Evolutionary conservation across 2,329 filamentous ascomycete species (phyloP).

Genomic region (Fusarium nematophilum): DNA sequence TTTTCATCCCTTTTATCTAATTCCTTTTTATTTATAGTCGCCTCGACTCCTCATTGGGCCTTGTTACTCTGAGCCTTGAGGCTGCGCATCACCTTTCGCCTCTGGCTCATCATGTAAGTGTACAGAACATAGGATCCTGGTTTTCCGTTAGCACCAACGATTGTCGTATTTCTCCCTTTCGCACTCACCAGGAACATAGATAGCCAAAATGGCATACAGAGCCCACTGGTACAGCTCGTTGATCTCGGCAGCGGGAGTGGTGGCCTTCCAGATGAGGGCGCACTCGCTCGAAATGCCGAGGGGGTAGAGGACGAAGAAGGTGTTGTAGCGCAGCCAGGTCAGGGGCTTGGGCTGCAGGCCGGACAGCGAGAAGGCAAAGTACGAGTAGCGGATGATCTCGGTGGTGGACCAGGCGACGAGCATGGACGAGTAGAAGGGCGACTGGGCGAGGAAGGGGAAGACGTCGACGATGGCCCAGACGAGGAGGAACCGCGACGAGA

Average conservation of each 20-base stretch:
- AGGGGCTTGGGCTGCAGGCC: slow-evolving; percentile 72
- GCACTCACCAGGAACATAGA: slow-evolving; percentile 82
- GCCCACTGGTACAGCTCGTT: slow-evolving; percentile 65
- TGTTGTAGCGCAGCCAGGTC: slow-evolving; percentile 89
- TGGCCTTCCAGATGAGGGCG: slow-evolving; percentile 78
- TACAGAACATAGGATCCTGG: slow-evolving; percentile 83
- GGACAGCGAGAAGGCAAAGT: slow-evolving; percentile 81
- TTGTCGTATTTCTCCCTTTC: background rate
- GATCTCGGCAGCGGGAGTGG: slow-evolving; percentile 65
- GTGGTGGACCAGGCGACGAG: slow-evolving; percentile 89
- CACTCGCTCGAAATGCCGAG: slow-evolving; percentile 91
- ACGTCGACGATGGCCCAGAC: slow-evolving; percentile 85
- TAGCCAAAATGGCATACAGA: slow-evolving; percentile 72
- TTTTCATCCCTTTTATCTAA: background rate
- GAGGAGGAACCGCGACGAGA: slow-evolving; percentile 85
- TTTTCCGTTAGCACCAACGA: slow-evolving; percentile 4
- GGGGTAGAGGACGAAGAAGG: slow-evolving; percentile 93
- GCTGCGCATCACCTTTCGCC: slow-evolving; percentile 79
- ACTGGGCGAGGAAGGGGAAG: slow-evolving; percentile 75
- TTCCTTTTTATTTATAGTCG: background rate
- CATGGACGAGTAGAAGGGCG: slow-evolving; percentile 78
- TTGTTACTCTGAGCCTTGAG: slow-evolving; percentile 63
- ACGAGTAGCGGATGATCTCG: slow-evolving; percentile 93
- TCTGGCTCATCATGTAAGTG: slow-evolving; percentile 94
- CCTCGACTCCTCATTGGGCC: slow-evolving; percentile 42